phyloP scores from a whole-genome alignment of 805 yeast genomes.

The Candida boidinii region DNA sequence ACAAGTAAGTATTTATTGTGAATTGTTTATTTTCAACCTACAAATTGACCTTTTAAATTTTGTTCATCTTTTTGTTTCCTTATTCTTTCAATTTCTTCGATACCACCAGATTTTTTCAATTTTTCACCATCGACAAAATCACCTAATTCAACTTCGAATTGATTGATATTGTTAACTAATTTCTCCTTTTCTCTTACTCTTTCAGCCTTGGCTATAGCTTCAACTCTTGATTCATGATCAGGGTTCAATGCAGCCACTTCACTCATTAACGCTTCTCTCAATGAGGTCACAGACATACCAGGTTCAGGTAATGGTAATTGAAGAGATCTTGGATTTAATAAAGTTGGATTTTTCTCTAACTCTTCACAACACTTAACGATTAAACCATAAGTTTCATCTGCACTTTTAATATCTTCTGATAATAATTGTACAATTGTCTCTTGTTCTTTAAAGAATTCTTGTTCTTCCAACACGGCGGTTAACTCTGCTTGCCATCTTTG shows the following conservation, averaged over 20 bases:
- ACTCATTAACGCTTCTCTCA: conserved; percentile 68
- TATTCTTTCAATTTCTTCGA: conserved; percentile 72
- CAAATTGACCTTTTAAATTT: conserved; percentile 48
- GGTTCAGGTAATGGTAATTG: conserved; percentile 39
- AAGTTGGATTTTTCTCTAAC: conserved; percentile 53
- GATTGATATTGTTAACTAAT: conserved; percentile 44
- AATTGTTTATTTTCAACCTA: too few species aligned
- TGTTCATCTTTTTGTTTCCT: conserved; percentile 63
- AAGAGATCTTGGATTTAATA: conserved; percentile 21
- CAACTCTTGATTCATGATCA: conserved; percentile 75
- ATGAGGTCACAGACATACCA: conserved; percentile 46
- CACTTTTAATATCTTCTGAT: conserved; percentile 71
- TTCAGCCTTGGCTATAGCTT: conserved; percentile 86
- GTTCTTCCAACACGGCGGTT: conserved; percentile 87
- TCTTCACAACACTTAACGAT: conserved; percentile 78
- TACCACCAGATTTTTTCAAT: conserved; percentile 79
- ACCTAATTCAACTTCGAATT: conserved; percentile 79
- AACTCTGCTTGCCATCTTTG: conserved; percentile 87
- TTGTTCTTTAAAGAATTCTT: conserved; percentile 83
- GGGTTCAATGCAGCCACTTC: conserved; percentile 79
- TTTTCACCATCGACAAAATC: conserved; percentile 74
- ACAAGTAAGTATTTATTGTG: too few species aligned
- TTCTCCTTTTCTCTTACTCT: conserved; percentile 65
- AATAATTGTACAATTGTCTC: conserved; percentile 78
- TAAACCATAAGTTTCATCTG: conserved; percentile 71